Conservation (phyloP, 805 yeast species). For the Lachancea fermentati region DNA sequence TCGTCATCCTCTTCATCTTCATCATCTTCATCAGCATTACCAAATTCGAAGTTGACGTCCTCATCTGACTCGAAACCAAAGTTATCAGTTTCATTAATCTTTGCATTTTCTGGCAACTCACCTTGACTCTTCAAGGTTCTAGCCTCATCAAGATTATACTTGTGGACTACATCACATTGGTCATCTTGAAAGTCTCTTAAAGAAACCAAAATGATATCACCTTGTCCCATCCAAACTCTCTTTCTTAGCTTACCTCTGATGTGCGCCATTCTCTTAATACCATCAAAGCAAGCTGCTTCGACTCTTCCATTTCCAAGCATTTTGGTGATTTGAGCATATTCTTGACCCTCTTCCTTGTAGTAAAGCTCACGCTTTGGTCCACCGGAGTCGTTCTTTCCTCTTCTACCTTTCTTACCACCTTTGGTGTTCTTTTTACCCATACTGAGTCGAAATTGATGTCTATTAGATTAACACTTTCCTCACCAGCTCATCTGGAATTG, state of each 20-base stretch:
- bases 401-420: conserved; percentile 89
- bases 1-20: conserved; percentile 59
- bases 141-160: conserved; percentile 96
- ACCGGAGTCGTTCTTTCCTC: conserved; percentile 94
- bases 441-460: conserved; percentile 4
- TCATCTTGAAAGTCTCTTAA: conserved; percentile 98
- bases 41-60: conserved; percentile 97
- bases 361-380: conserved; percentile 92
- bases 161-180: conserved; percentile 96
- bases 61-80: conserved; percentile 96
- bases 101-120: conserved; percentile 94
- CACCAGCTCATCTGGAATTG: too few relatives aligned
- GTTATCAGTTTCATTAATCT: conserved; percentile 95
- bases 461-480: too few relatives aligned
- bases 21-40: conserved; percentile 79
- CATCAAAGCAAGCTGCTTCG: conserved; percentile 93
- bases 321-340: conserved; percentile 95
- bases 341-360: conserved; percentile 94
- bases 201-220: conserved; percentile 93
- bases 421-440: conserved; percentile 39
- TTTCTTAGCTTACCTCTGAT: conserved; percentile 98
- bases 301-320: conserved; percentile 98
- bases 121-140: conserved; percentile 93
- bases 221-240: conserved; percentile 99
- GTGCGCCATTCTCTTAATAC: conserved; percentile 89